Evolutionary conservation across 2,329 filamentous ascomycete species (phyloP).

Genomic region (Torrubiellomyces zombiae): DNA sequence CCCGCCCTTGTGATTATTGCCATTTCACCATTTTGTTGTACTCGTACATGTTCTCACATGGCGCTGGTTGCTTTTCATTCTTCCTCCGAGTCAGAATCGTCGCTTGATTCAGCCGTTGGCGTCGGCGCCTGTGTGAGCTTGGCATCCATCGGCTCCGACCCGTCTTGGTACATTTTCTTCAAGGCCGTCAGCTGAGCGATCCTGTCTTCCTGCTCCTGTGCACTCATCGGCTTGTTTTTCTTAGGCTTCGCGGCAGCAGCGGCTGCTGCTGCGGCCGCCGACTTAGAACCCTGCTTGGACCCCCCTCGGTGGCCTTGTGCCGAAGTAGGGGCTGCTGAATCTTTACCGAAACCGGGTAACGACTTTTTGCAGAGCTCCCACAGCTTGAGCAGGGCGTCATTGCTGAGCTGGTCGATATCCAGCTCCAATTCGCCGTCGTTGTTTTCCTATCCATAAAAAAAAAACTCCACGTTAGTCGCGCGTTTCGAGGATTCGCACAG

Average conservation of each 20-base stretch:
- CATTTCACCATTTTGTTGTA: too few species aligned
- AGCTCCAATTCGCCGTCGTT: slow-evolving; percentile 42
- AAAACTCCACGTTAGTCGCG: background rate
- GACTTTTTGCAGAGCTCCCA: slow-evolving; percentile 28
- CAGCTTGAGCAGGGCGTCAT: slow-evolving; percentile 36
- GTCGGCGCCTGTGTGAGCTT: slow-evolving; percentile 11
- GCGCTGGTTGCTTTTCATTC: too few species aligned
- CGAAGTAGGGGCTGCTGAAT: slow-evolving; percentile 11
- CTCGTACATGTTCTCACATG: too few species aligned
- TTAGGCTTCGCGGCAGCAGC: slow-evolving; percentile 32
- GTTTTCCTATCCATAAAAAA: slow-evolving; percentile 29
- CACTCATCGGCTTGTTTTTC: slow-evolving; percentile 65
- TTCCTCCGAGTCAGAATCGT: slow-evolving; percentile 31
- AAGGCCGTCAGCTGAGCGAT: slow-evolving; percentile 44
- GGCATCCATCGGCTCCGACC: slow-evolving; percentile 15
- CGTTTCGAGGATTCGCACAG: slow-evolving; percentile 3
- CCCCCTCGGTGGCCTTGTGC: slow-evolving; percentile 14
- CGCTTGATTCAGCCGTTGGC: slow-evolving; percentile 19
- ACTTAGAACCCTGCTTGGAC: slow-evolving; percentile 14
- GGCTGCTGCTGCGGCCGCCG: slow-evolving; percentile 5
- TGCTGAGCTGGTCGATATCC: slow-evolving; percentile 40
- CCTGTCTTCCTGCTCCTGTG: slow-evolving; percentile 48
- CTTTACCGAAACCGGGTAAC: slow-evolving; percentile 23
- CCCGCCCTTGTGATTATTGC: too few species aligned
- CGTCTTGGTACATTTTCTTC: slow-evolving; percentile 23